These are phyloP conservation scores for Pisolithus microcarpus DNA, from an alignment of 768 basidiomycete genomes.

Conservation along the genomic window DNA sequence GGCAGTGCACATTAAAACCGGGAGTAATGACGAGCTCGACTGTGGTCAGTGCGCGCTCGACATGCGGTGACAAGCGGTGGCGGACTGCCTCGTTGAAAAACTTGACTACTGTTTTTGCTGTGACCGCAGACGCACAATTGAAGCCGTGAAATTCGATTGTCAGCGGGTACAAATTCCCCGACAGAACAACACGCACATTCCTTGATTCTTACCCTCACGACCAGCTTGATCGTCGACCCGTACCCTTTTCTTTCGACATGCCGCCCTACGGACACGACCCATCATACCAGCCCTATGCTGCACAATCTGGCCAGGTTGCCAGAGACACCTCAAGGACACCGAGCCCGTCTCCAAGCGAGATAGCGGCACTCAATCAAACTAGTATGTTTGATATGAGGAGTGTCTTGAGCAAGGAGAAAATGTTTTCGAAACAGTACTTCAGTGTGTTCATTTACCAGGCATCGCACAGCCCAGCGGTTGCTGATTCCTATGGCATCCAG, in stretches of 20 bases:
- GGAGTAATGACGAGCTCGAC: no score
- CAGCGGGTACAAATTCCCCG: background rate
- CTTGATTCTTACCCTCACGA: no score
- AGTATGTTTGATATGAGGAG: slow-evolving; percentile 41
- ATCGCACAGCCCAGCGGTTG: background rate
- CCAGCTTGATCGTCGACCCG: background rate
- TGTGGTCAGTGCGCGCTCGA: no score
- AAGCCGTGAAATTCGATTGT: background rate
- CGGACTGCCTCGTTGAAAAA: no score
- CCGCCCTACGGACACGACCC: slow-evolving; percentile 1
- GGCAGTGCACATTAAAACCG: no score
- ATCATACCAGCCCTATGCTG: slow-evolving; percentile 9
- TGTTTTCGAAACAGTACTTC: slow-evolving; percentile 50
- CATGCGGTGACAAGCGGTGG: no score
- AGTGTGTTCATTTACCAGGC: slow-evolving; percentile 33
- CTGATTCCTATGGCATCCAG: slow-evolving; percentile 9
- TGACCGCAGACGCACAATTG: background rate
- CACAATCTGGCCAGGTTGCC: slow-evolving; percentile 10
- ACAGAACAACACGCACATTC: background rate
- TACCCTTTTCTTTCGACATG: slow-evolving; percentile 11
- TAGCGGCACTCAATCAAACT: slow-evolving; percentile 33
- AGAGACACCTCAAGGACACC: slow-evolving; percentile 38
- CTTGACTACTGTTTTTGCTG: no score
- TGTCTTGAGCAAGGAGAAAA: slow-evolving; percentile 40
- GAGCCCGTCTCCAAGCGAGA: slow-evolving; percentile 60